phyloP scores from a whole-genome alignment of 805 yeast species.

The Zygoascus biomembranicola region DNA sequence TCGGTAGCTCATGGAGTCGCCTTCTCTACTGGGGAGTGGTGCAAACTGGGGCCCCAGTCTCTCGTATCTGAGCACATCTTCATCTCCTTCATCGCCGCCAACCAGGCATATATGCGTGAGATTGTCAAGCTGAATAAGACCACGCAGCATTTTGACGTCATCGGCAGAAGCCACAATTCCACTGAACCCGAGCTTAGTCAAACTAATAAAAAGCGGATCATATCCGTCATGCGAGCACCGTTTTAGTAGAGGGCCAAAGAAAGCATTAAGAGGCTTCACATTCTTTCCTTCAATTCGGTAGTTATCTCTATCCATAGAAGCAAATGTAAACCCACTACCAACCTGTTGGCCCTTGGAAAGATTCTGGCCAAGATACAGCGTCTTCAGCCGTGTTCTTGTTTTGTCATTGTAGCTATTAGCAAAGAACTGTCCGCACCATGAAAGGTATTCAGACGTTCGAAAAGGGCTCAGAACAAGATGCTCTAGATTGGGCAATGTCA shows the following conservation, averaged over 20 bases:
- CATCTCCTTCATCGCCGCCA: conserved; percentile 3
- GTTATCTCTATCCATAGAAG: conserved; percentile 10
- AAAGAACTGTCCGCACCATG: conserved; percentile 15
- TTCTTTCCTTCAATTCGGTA: background rate
- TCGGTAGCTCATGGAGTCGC: background rate
- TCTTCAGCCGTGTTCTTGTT: conserved; percentile 8
- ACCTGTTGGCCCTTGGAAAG: conserved; percentile 15
- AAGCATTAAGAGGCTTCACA: background rate
- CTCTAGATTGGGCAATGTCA: conserved; percentile 15
- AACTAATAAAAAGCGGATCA: background rate
- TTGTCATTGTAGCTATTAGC: conserved; percentile 5
- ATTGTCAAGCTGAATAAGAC: conserved; percentile 1
- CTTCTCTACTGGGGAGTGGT: background rate
- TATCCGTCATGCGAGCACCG: background rate
- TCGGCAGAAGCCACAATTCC: conserved; percentile 7
- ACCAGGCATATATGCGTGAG: conserved; percentile 5
- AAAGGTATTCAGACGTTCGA: conserved; percentile 13
- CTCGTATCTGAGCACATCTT: background rate
- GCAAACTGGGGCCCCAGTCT: background rate
- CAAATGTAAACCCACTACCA: conserved; percentile 25
- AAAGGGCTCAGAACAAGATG: conserved; percentile 21
- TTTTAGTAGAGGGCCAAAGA: background rate
- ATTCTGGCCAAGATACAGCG: conserved; percentile 17
- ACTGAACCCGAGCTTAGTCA: conserved; percentile 10
- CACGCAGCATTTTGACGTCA: conserved; percentile 3